Evolutionary conservation across 1,284 basidiomycete genomes (phyloP), one percentile per base, ranked within the genome.

Genomic region (Pulveroboletus sp.): DNA sequence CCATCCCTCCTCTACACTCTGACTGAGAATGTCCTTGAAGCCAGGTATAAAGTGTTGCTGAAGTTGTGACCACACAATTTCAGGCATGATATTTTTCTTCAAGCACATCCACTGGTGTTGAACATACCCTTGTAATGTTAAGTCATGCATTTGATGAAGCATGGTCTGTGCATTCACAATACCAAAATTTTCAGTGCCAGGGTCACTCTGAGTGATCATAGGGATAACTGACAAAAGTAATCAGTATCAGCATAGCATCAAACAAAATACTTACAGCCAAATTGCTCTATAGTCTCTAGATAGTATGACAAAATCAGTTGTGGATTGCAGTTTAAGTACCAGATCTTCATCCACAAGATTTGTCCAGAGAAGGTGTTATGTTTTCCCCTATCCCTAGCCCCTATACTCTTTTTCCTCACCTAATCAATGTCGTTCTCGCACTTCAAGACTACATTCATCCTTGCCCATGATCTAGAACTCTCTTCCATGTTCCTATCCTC

Each of bases 131-230:
- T 6, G 5, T 2, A 54, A 7, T 11, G 14, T 5, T 12, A n/a
- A 56, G 52, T 70, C 67, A n/a, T 63, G 53, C 22, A 31, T 49
- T 17, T 69, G 70, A 0, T 53, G 49, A 0, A 73, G 45, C 35
- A 61, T 52, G 0, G 66, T 66, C 9, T 72, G 70, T 0, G 56
- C 65, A 49, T 73, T 73, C 20, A 69, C 67, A 17, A 70, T 54
- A 0, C 68, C 54, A 29, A 63, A 65, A 26, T 71, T 72, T 44
- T 73, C 69, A 0, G 62, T 58, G 0, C 69, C 66, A 2, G 64
- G 65, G 42, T 72, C 65, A 46, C 71, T 71, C 46, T 71, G 65
- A 0, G 69, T 71, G 0, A 70, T 49, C 36, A 61, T 12, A 0
- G 58, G 60, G 4, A 61, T 43, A 2, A 14, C 58, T 60, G n/a